Percentiles rank a stretch among this genome's conserved stretches.
Conservation (phyloP, 1,284 basidiomycete genomes). For the Rhodotorula sp. region DNA sequence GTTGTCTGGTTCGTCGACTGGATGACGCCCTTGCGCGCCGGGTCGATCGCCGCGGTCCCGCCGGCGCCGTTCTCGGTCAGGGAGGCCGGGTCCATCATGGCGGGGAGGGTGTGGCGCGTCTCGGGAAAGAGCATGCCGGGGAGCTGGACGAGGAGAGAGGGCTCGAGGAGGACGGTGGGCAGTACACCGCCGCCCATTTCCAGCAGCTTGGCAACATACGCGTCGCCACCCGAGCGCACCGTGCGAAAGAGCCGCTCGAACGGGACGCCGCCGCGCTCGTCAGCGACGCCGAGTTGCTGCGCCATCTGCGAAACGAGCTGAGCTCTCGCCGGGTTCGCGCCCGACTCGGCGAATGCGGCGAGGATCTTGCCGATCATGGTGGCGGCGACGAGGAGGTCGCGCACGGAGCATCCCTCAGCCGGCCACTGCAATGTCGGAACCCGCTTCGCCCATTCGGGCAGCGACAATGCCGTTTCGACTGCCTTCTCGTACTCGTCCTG, state of each 20-base stretch:
- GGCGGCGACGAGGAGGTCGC: slow-evolving; percentile 42
- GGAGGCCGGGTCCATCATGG: slow-evolving; percentile 46
- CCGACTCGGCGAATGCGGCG: slow-evolving; percentile 49
- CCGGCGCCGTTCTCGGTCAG: slow-evolving; percentile 31
- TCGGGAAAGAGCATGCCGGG: slow-evolving; percentile 34
- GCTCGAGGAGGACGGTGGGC: slow-evolving; percentile 57
- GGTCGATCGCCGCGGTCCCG: slow-evolving; percentile 43
- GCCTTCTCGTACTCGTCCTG: slow-evolving; percentile 54
- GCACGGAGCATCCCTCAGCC: slow-evolving; percentile 28
- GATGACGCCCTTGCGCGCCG: slow-evolving; percentile 41
- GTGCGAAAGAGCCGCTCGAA: slow-evolving; percentile 51
- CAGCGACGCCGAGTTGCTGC: slow-evolving; percentile 38
- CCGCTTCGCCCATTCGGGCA: slow-evolving; percentile 26
- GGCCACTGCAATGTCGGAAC: slow-evolving; percentile 23
- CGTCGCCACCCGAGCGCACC: slow-evolving; percentile 51
- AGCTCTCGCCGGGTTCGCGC: slow-evolving; percentile 42
- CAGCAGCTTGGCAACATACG: slow-evolving; percentile 49
- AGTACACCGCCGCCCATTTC: slow-evolving; percentile 52
- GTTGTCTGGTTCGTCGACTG: slow-evolving; percentile 52
- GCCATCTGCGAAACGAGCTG: slow-evolving; percentile 39
- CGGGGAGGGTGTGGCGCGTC: slow-evolving; percentile 51
- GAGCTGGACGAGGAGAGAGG: slow-evolving; percentile 47
- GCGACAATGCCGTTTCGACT: slow-evolving; percentile 44
- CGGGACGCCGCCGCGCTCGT: slow-evolving; percentile 44
- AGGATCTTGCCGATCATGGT: slow-evolving; percentile 52